Percentiles rank a stretch among this genome's conserved stretches.
phyloP scores from a whole-genome alignment of 345 rosid species.

The Erodium maritimum region DNA sequence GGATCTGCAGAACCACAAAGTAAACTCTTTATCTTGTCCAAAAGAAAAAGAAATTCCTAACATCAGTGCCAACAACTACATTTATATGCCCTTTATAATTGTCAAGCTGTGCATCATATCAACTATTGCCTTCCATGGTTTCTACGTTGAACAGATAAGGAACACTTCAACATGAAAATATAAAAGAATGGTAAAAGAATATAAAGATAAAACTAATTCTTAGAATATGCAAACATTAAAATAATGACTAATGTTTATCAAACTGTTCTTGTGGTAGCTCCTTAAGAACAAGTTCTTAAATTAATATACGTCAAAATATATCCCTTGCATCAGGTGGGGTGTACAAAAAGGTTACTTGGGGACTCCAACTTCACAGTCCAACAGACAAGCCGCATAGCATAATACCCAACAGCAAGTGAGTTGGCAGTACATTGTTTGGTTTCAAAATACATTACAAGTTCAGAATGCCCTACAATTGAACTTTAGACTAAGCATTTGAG shows the following conservation, averaged over 20 bases:
- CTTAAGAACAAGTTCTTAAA: not conserved
- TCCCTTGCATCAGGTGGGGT: not conserved
- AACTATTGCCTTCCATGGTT: not conserved
- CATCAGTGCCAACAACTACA: too few species aligned
- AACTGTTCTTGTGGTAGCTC: not conserved
- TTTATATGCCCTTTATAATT: too few species aligned
- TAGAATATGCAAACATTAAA: not conserved
- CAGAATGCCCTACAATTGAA: not conserved
- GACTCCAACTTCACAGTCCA: not conserved
- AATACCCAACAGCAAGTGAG: not conserved
- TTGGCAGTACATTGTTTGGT: not conserved
- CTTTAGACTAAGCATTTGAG: not conserved
- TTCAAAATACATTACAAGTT: not conserved
- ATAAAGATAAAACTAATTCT: not conserved
- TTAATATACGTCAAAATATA: not conserved
- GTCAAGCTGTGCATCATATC: not conserved
- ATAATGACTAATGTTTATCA: not conserved
- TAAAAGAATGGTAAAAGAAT: too few species aligned
- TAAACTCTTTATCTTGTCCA: not conserved
- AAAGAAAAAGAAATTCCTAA: not conserved
- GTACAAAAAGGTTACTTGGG: not conserved
- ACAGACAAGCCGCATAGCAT: not conserved
- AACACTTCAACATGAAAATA: not conserved
- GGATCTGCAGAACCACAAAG: conserved; percentile 42
- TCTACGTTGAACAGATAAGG: not conserved